Evolutionary conservation across 129 eudicot species (phyloP), one percentile per base, ranked within the genome.

Genomic region (Tagetes erecta): DNA sequence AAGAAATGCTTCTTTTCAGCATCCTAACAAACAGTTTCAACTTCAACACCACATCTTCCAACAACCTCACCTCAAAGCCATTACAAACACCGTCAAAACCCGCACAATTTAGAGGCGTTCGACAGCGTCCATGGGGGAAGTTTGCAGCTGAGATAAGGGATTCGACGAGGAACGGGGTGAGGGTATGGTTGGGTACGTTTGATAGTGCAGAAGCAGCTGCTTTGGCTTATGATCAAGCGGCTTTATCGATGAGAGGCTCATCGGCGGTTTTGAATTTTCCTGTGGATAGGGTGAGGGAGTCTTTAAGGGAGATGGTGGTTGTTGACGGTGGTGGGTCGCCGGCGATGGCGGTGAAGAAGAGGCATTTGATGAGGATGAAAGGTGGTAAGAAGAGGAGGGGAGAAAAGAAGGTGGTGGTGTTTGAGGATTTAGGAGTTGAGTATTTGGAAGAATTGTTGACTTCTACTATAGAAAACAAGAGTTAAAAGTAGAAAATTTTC

Each of bases 101-200:
- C 12, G 73, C 69, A 33, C 1, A 83, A 14, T 89, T 67, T 30
- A 68, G 96, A 74, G 96, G 96, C 8, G 96, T 89, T 12, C 67
- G 96, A 67, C 74, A 76, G 64, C 84, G 96, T 49, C 96, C 96
- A 6, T 89, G 96, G 96, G 96, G 96, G 39, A 89, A 87, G 50
- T 87, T 82, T 59, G 92, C 96, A 31, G 96, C 92, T 20, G 96
- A 89, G 80, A 89, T 89, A 68, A 76, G 96, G 75, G 96, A 89
- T 73, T 89, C 96, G 0, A 89, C 96, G 9, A 78, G 96, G 64
- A 86, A 89, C 27, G 96, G 96, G 0, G 81, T 81, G 1, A 84
- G 96, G 80, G 96, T 89, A 0, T 89, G 92, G 96, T 58, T 89
- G 39, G 92, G 96, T 39, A 89, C 96, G 36, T 89, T 89, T 44